These are phyloP conservation scores for Aspergillus hiratsukae DNA, from an alignment of 2,329 filamentous ascomycete species.

Conservation along the genomic window DNA sequence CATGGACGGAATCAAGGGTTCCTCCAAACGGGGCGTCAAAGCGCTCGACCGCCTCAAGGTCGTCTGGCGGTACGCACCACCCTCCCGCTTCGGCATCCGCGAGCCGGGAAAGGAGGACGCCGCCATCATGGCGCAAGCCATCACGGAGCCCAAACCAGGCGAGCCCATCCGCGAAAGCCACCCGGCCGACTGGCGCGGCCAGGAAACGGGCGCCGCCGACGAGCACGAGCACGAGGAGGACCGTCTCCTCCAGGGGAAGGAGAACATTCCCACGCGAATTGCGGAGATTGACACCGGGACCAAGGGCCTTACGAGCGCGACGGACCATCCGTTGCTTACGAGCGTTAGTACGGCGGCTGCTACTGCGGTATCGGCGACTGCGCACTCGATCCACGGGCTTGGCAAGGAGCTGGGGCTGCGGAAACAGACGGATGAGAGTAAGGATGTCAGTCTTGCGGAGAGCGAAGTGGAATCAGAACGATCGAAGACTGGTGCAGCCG, in stretches of 20 bases:
- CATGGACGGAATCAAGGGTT: conserved; percentile 95
- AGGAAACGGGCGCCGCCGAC: conserved; percentile 32
- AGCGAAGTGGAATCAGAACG: conserved; percentile 48
- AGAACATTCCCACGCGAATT: conserved; percentile 8
- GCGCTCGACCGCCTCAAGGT: conserved; percentile 80
- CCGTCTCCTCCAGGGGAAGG: neutral
- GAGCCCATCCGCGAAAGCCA: conserved; percentile 66
- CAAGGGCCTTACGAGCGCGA: conserved; percentile 4
- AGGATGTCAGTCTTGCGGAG: conserved; percentile 66
- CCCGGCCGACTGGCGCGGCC: conserved; percentile 72
- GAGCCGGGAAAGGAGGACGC: conserved; percentile 21
- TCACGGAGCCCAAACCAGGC: conserved; percentile 62
- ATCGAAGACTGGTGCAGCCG: conserved; percentile 13
- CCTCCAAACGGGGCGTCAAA: conserved; percentile 71
- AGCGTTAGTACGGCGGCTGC: conserved; percentile 13
- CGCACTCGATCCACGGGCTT: conserved; percentile 11
- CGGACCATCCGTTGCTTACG: conserved; percentile 10
- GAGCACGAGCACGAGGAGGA: conserved; percentile 3
- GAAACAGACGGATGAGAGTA: conserved; percentile 60
- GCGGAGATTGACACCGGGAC: neutral
- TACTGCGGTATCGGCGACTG: conserved; percentile 9
- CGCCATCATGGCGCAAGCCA: conserved; percentile 38
- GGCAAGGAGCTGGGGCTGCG: conserved; percentile 64
- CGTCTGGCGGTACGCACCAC: conserved; percentile 63
- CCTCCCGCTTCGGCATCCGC: conserved; percentile 10